phyloP scores from a whole-genome alignment of 2,329 filamentous ascomycete species.

The Alternaria triticina region DNA sequence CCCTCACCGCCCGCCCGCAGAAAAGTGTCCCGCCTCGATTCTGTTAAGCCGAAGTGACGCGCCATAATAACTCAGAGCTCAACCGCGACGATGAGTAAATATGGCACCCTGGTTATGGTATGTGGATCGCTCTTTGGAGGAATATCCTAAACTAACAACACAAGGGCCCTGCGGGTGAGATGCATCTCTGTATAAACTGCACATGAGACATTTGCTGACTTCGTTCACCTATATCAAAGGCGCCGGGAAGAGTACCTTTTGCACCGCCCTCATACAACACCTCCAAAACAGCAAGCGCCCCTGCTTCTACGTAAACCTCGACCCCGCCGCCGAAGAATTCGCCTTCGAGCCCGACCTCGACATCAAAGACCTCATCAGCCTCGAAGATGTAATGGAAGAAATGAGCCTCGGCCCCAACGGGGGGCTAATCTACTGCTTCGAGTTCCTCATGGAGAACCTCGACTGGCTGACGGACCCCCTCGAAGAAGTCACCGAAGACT shows the following conservation, averaged over 20 bases:
- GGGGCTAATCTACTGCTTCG: constrained; percentile 94
- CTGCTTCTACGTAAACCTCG: constrained; percentile 97
- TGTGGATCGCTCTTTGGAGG: neutral
- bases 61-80: neutral
- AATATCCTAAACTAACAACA: constrained; percentile 5
- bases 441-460: constrained; percentile 92
- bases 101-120: constrained; percentile 89
- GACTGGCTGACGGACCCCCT: constrained; percentile 88
- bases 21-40: constrained; percentile 20
- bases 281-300: constrained; percentile 90
- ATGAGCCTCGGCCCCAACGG: constrained; percentile 89
- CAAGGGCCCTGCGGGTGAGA: constrained; percentile 60
- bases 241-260: constrained; percentile 62
- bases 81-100: constrained; percentile 77
- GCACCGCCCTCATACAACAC: constrained; percentile 89
- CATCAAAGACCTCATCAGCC: constrained; percentile 91
- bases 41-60: constrained; percentile 7
- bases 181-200: too few relatives aligned
- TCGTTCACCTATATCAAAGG: too few relatives aligned
- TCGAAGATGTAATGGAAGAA: constrained; percentile 97
- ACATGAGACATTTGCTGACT: too few relatives aligned
- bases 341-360: constrained; percentile 91
- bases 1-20: constrained; percentile 12
- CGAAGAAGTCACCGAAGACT: constrained; percentile 88
- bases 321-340: constrained; percentile 93